Conservation (phyloP, 495 filamentous ascomycete genomes). For the Aspergillus bridgeri region DNA sequence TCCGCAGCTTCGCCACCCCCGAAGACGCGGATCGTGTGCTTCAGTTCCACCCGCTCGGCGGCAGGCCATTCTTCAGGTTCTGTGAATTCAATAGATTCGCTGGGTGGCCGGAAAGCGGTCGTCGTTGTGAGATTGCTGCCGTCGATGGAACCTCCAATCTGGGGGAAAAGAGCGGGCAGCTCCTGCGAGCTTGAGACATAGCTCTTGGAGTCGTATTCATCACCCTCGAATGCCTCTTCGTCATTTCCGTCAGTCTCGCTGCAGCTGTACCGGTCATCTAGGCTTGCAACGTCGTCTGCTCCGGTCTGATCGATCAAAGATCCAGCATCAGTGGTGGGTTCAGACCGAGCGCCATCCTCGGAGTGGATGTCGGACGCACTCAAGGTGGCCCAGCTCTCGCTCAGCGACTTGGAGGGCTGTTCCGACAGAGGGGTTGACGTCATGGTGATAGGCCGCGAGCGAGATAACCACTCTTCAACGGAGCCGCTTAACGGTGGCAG, state of each 20-base stretch:
- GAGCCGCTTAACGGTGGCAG: slow-evolving; percentile 43
- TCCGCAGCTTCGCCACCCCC: slow-evolving; percentile 49
- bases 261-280: slow-evolving; percentile 41
- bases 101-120: slow-evolving; percentile 30
- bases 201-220: slow-evolving; percentile 27
- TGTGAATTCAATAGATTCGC: slow-evolving; percentile 57
- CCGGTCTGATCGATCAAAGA: slow-evolving; percentile 44
- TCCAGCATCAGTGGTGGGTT: slow-evolving; percentile 44
- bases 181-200: slow-evolving; percentile 38
- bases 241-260: slow-evolving; percentile 35
- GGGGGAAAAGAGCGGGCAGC: slow-evolving; percentile 40
- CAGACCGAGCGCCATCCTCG: slow-evolving; percentile 44
- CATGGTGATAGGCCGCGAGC: slow-evolving; percentile 43
- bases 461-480: slow-evolving; percentile 49
- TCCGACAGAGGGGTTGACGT: slow-evolving; percentile 30
- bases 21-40: slow-evolving; percentile 60
- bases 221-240: slow-evolving; percentile 23
- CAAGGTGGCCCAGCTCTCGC: slow-evolving; percentile 48
- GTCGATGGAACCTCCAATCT: slow-evolving; percentile 32
- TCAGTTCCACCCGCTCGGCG: slow-evolving; percentile 55
- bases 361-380: slow-evolving; percentile 45
- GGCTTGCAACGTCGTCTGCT: slow-evolving; percentile 47
- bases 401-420: slow-evolving; percentile 30
- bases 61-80: slow-evolving; percentile 53
- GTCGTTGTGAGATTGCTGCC: slow-evolving; percentile 44